Evolutionary conservation across 768 basidiomycete species (phyloP).

Genomic region (Boletus insuetus): DNA sequence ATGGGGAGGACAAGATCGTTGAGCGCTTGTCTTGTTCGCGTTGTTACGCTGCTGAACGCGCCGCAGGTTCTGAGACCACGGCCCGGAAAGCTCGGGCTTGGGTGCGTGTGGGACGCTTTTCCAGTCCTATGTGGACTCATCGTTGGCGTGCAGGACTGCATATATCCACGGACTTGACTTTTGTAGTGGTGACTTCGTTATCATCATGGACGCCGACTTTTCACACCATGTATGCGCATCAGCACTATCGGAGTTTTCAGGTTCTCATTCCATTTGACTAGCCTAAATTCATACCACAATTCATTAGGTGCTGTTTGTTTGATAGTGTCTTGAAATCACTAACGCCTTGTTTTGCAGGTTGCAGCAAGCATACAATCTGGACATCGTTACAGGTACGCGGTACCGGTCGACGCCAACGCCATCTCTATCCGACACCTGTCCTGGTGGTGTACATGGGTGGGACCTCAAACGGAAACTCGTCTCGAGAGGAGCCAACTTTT

Average conservation of each 20-base stretch:
- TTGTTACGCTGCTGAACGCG: conserved; percentile 3
- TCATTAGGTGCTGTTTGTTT: conserved; percentile 59
- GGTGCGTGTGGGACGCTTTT: conserved; percentile 43
- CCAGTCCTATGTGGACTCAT: neutral
- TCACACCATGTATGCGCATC: conserved; percentile 79
- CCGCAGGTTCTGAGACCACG: conserved; percentile 77
- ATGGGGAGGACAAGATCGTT: conserved; percentile 84
- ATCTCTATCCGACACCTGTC: conserved; percentile 51
- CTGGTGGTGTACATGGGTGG: conserved; percentile 92
- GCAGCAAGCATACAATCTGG: conserved; percentile 83
- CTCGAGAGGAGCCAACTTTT: conserved; percentile 84
- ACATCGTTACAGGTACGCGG: conserved; percentile 91
- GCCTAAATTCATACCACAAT: conserved; percentile 95
- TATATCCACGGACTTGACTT: conserved; percentile 91
- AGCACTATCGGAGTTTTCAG: neutral
- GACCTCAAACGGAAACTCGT: conserved; percentile 87
- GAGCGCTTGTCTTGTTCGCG: conserved; percentile 22
- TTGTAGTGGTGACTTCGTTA: conserved; percentile 88
- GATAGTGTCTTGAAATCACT: neutral
- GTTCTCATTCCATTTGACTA: conserved; percentile 29
- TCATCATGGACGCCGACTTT: conserved; percentile 98
- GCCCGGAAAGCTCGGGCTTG: conserved; percentile 87
- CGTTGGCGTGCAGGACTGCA: conserved; percentile 59
- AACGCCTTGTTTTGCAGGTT: conserved; percentile 41
- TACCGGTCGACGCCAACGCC: conserved; percentile 68